These are phyloP conservation scores for Naganishia vaughanmartiniae DNA, from an alignment of 768 basidiomycete species.

Conservation along the genomic window DNA sequence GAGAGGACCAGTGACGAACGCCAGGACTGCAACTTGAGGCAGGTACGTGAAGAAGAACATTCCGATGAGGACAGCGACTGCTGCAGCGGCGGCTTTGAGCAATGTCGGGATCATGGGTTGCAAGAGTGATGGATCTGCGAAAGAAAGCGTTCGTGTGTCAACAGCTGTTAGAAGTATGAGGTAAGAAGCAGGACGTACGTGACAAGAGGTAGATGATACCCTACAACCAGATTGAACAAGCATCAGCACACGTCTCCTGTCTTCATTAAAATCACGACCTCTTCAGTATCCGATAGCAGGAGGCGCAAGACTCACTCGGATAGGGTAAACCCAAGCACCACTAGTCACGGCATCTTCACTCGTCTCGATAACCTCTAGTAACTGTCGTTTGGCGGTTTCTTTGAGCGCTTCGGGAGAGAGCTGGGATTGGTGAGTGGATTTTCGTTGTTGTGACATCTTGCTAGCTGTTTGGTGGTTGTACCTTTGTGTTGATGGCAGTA, in stretches of 20 bases:
- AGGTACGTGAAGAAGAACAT: constrained; percentile 60
- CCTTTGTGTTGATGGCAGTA: background rate
- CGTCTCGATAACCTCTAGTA: constrained; percentile 37
- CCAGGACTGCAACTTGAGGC: constrained; percentile 66
- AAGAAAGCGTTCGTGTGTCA: no score
- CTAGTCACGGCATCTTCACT: constrained; percentile 45
- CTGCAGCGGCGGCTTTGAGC: constrained; percentile 42
- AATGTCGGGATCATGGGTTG: constrained; percentile 46
- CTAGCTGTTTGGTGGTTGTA: background rate
- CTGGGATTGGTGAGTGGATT: constrained; percentile 6
- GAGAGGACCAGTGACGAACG: constrained; percentile 65
- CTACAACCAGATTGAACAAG: constrained; percentile 25
- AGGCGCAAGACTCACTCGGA: constrained; percentile 36
- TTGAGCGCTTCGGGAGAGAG: constrained; percentile 13
- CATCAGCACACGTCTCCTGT: background rate
- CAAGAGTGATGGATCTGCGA: constrained; percentile 32
- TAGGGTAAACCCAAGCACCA: constrained; percentile 49
- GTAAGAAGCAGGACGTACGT: constrained; percentile 35
- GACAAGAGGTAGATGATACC: constrained; percentile 46
- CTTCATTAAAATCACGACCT: no score
- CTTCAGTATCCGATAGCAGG: no score
- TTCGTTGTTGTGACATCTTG: constrained; percentile 19
- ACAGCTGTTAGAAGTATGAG: background rate
- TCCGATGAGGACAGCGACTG: constrained; percentile 42
- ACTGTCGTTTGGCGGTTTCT: constrained; percentile 42